Conservation (phyloP, 106 monocot species). For the Acorus gramineus region DNA sequence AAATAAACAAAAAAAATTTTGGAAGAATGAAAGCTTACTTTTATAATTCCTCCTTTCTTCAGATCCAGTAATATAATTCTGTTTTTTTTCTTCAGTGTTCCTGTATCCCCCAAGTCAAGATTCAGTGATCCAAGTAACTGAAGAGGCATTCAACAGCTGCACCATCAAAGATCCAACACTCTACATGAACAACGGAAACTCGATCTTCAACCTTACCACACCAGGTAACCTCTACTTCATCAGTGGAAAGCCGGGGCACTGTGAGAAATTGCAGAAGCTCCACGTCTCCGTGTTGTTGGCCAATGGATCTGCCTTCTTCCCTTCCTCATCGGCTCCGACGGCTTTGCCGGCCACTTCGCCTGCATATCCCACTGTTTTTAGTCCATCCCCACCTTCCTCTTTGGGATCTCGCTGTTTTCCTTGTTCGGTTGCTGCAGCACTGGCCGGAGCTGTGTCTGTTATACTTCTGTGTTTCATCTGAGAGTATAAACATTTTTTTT, state of each 20-base stretch:
- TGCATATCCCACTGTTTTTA: constrained; percentile 19
- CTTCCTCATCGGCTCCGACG: background rate
- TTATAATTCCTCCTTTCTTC: too few relatives aligned
- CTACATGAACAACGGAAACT: constrained; percentile 73
- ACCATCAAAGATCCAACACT: constrained; percentile 31
- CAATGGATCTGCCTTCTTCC: constrained; percentile 35
- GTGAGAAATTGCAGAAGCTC: constrained; percentile 71
- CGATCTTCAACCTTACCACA: constrained; percentile 61
- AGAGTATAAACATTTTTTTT: too few relatives aligned
- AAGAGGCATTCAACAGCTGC: constrained; percentile 55
- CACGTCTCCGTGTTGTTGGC: constrained; percentile 38
- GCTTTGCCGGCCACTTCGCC: constrained; percentile 10
- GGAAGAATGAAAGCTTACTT: too few relatives aligned
- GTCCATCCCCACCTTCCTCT: constrained; percentile 6
- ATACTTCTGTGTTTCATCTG: too few relatives aligned
- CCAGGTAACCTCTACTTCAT: constrained; percentile 56
- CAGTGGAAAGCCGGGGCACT: constrained; percentile 51
- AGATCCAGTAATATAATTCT: too few relatives aligned
- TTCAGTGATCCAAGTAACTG: constrained; percentile 74
- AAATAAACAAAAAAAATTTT: too few relatives aligned
- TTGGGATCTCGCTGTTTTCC: too few relatives aligned
- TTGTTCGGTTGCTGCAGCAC: too few relatives aligned
- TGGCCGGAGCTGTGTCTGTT: too few relatives aligned
- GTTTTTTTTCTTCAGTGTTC: constrained; percentile 40
- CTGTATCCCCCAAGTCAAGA: constrained; percentile 96